These are phyloP conservation scores for Xylariaceae sp. DNA, from an alignment of 2,329 filamentous ascomycete genomes.

Conservation along the genomic window DNA sequence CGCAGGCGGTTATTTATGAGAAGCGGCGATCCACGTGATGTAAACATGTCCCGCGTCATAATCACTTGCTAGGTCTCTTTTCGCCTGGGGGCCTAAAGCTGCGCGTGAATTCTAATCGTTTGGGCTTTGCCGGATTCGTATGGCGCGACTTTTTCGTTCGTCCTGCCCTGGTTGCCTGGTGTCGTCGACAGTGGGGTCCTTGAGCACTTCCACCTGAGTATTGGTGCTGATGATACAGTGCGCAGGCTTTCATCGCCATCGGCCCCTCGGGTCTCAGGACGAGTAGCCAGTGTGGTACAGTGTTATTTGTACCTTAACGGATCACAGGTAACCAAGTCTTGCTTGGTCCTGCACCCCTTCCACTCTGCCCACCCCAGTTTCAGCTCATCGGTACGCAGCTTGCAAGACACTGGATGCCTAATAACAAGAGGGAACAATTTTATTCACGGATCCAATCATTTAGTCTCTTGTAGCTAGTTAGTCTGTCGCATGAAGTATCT, in stretches of 20 bases:
- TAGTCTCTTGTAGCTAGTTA: too few species aligned
- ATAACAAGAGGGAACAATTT: too few species aligned
- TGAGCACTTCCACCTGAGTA: constrained; percentile 11
- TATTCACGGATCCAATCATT: too few species aligned
- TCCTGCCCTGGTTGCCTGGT: too few species aligned
- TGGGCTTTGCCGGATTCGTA: constrained; percentile 20
- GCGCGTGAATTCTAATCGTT: constrained; percentile 15
- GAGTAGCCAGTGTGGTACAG: constrained; percentile 24
- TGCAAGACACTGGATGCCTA: too few species aligned
- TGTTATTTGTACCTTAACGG: constrained; percentile 9
- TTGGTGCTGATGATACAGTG: constrained; percentile 17
- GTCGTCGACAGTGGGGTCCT: constrained; percentile 22
- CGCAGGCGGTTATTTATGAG: constrained; percentile 4
- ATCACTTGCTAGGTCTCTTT: constrained; percentile 7
- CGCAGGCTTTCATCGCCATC: constrained; percentile 12
- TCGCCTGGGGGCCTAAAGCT: constrained; percentile 3
- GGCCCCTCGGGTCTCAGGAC: constrained; percentile 9
- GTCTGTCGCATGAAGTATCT: too few species aligned
- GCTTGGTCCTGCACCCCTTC: constrained; percentile 14
- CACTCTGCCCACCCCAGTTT: too few species aligned
- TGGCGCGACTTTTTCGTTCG: constrained; percentile 18
- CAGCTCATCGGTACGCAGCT: too few species aligned
- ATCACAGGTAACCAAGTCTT: too few species aligned
- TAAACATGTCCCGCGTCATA: constrained; percentile 15
- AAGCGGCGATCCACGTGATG: constrained; percentile 18